Evolutionary conservation across 805 yeast genomes (phyloP).

Genomic region (Kodamaea leandrae): DNA sequence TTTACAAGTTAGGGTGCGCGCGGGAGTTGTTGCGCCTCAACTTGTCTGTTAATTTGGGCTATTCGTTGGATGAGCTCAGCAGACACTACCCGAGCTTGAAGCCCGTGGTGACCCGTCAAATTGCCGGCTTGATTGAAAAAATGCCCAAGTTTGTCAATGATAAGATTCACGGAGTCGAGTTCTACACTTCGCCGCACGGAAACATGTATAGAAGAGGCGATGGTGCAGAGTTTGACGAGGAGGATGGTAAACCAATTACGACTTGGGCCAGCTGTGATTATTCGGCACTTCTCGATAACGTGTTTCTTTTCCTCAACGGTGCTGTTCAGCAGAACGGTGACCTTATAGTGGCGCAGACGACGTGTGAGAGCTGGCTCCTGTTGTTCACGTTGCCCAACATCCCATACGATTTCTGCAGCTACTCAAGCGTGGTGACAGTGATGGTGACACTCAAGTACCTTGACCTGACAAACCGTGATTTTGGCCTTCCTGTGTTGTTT

Average conservation of each 20-base stretch:
- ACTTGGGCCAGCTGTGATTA: slow-evolving; percentile 54
- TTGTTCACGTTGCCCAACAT: slow-evolving; percentile 50
- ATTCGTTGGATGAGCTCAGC: slow-evolving; percentile 72
- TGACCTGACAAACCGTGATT: slow-evolving; percentile 53
- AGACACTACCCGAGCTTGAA: slow-evolving; percentile 79
- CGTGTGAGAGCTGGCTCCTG: slow-evolving; percentile 45
- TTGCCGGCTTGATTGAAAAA: slow-evolving; percentile 43
- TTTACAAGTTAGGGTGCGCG: slow-evolving; percentile 49
- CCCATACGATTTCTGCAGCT: slow-evolving; percentile 60
- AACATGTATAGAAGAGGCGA: slow-evolving; percentile 1
- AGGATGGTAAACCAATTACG: slow-evolving; percentile 36
- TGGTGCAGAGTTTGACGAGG: slow-evolving; percentile 31
- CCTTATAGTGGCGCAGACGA: slow-evolving; percentile 35
- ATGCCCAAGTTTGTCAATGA: slow-evolving; percentile 39
- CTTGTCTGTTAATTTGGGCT: slow-evolving; percentile 56
- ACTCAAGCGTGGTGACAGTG: slow-evolving; percentile 52
- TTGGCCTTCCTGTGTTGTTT: slow-evolving; percentile 42
- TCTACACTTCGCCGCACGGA: slow-evolving; percentile 38
- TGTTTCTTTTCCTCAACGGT: slow-evolving; percentile 49
- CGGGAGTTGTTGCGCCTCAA: slow-evolving; percentile 50
- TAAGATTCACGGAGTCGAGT: slow-evolving; percentile 34
- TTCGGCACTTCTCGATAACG: slow-evolving; percentile 49
- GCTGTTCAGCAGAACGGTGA: slow-evolving; percentile 43
- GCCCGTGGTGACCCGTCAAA: slow-evolving; percentile 51
- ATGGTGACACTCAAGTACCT: slow-evolving; percentile 54